These are phyloP conservation scores for Trematosphaeria pertusa DNA, from an alignment of 2,329 filamentous ascomycete genomes.

Conservation along the genomic window DNA sequence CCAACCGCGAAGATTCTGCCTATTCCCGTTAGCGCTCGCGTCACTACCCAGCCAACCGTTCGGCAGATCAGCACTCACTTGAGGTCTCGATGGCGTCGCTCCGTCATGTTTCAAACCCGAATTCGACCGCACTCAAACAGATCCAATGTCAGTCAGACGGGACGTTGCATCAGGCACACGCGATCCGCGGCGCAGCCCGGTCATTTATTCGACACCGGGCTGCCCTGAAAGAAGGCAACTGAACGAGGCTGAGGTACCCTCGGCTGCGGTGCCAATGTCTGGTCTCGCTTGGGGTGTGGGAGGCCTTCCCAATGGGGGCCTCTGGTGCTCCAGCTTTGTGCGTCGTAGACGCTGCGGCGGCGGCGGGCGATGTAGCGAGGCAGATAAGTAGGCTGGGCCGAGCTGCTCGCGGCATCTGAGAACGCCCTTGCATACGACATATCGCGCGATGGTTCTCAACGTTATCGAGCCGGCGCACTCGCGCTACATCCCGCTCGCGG, in stretches of 20 bases:
- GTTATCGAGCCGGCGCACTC: constrained; percentile 5
- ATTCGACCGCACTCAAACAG: no score
- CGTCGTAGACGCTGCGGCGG: background rate
- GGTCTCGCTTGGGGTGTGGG: background rate
- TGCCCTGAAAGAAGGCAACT: background rate
- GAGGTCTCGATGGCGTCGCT: constrained; percentile 2
- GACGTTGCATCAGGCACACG: background rate
- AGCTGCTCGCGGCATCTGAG: background rate
- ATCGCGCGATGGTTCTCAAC: constrained; percentile 8
- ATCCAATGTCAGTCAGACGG: no score
- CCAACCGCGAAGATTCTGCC: constrained; percentile 1
- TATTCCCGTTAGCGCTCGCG: background rate
- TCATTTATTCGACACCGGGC: constrained; percentile 1
- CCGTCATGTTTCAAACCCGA: background rate
- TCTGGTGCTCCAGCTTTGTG: background rate
- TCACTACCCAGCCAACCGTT: background rate
- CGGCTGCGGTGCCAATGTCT: no score
- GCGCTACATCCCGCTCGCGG: constrained; percentile 1
- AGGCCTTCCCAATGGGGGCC: background rate
- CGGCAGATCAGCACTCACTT: constrained; percentile 3
- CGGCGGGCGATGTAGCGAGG: background rate
- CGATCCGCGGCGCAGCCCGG: background rate
- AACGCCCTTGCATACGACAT: background rate
- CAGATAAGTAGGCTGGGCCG: constrained; percentile 6
- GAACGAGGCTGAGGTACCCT: background rate